Percentiles rank a stretch among this genome's conserved stretches.
These are phyloP conservation scores for Drechslera avenae DNA, from an alignment of 2,329 filamentous ascomycete species.

Conservation along the genomic window DNA sequence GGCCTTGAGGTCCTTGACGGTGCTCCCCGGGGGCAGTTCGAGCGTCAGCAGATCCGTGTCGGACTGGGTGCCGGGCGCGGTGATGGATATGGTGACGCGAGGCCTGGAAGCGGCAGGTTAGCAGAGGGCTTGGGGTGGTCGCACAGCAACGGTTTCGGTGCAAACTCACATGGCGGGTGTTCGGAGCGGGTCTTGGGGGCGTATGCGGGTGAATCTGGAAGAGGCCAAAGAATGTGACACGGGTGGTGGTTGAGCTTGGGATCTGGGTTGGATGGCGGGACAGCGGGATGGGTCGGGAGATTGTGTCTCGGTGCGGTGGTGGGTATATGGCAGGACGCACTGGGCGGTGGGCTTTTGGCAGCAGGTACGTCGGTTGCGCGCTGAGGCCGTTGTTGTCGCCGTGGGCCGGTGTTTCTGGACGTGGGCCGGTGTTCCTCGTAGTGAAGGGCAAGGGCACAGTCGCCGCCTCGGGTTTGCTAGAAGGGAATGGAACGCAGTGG, in stretches of 20 bases:
- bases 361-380: no score
- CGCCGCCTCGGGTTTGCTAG: slow-evolving; percentile 19
- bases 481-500: slow-evolving; percentile 40
- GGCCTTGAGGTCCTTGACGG: slow-evolving; percentile 82
- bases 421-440: slow-evolving; percentile 3
- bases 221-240: slow-evolving; percentile 37
- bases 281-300: slow-evolving; percentile 21
- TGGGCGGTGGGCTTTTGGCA: slow-evolving; percentile 5
- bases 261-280: slow-evolving; percentile 23
- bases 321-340: slow-evolving; percentile 25
- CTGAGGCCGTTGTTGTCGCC: neutral
- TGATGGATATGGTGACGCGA: slow-evolving; percentile 84
- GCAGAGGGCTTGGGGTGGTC: slow-evolving; percentile 33
- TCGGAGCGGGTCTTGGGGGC: slow-evolving; percentile 14
- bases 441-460: slow-evolving; percentile 7
- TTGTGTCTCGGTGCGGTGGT: slow-evolving; percentile 24
- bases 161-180: slow-evolving; percentile 43
- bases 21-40: slow-evolving; percentile 82
- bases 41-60: slow-evolving; percentile 80
- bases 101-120: slow-evolving; percentile 60
- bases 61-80: slow-evolving; percentile 68
- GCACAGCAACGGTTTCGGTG: slow-evolving; percentile 43
- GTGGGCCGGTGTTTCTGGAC: neutral
- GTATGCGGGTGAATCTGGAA: slow-evolving; percentile 39
- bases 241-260: slow-evolving; percentile 3